phyloP scores from a whole-genome alignment of 768 basidiomycete species.

The Boletus patriciae region DNA sequence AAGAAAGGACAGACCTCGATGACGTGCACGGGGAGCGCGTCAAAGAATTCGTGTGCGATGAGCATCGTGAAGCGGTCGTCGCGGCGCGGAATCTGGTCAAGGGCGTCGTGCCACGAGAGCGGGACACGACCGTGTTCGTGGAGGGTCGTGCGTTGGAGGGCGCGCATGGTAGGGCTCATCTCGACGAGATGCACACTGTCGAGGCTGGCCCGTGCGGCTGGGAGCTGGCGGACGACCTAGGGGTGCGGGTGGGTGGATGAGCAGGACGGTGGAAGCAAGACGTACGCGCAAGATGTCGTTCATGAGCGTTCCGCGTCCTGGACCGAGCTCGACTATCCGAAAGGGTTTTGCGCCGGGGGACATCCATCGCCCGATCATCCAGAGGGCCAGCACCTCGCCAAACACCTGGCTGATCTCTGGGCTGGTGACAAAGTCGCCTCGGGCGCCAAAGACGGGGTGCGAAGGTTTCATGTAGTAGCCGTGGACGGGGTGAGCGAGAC shows the following conservation, averaged over 20 bases:
- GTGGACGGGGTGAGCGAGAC: slow-evolving; percentile 82
- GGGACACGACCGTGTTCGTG: slow-evolving; percentile 34
- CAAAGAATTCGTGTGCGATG: slow-evolving; percentile 97
- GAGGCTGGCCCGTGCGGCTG: slow-evolving; percentile 34
- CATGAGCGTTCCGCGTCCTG: slow-evolving; percentile 91
- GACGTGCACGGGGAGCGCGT: slow-evolving; percentile 90
- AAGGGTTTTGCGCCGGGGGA: slow-evolving; percentile 51
- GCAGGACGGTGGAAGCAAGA: neutral
- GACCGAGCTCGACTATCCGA: slow-evolving; percentile 88
- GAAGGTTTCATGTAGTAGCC: slow-evolving; percentile 88
- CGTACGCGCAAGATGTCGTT: slow-evolving; percentile 80
- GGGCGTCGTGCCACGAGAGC: slow-evolving; percentile 69
- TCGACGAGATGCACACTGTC: slow-evolving; percentile 76
- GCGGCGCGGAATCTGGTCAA: slow-evolving; percentile 62
- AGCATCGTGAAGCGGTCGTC: slow-evolving; percentile 71
- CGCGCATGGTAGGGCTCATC: slow-evolving; percentile 66
- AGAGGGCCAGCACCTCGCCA: slow-evolving; percentile 92
- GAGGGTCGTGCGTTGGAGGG: slow-evolving; percentile 60
- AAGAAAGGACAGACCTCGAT: slow-evolving; percentile 58
- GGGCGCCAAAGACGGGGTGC: slow-evolving; percentile 76
- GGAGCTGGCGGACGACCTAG: slow-evolving; percentile 56
- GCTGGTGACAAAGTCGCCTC: slow-evolving; percentile 94
- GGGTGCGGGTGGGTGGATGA: neutral
- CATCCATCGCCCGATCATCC: slow-evolving; percentile 79
- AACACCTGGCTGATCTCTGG: slow-evolving; percentile 97